Conservation (phyloP, 495 filamentous ascomycete genomes). For the Talaromyces wortmannii region DNA sequence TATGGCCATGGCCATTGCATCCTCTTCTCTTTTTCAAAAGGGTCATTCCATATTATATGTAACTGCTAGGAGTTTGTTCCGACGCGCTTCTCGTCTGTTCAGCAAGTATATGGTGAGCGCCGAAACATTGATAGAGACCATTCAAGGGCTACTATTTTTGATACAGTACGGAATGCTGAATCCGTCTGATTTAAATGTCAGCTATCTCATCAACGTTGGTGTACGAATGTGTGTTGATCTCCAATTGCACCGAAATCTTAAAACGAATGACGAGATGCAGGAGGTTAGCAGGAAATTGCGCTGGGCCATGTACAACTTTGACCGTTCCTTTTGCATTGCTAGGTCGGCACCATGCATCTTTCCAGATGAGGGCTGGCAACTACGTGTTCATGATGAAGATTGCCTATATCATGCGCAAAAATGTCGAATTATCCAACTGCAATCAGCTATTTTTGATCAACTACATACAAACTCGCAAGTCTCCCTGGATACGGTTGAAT, state of each 20-base stretch:
- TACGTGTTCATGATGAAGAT: not conserved
- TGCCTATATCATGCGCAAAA: not conserved
- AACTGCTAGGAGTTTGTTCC: not conserved
- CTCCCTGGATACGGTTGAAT: not conserved
- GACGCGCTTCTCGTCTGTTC: not conserved
- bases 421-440: not conserved
- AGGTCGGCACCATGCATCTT: not conserved
- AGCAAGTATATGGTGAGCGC: too few relatives aligned
- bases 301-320: not conserved
- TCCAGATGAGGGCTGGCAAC: not conserved
- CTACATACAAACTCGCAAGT: not conserved
- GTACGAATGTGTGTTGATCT: not conserved
- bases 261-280: not conserved
- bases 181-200: not conserved
- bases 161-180: not conserved
- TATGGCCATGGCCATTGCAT: not conserved
- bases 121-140: too few relatives aligned
- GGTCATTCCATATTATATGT: not conserved
- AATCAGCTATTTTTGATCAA: not conserved
- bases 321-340: not conserved
- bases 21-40: not conserved
- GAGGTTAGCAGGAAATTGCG: not conserved
- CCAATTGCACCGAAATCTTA: not conserved
- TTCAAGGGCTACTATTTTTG: not conserved
- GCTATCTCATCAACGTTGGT: not conserved